phyloP scores from a whole-genome alignment of 352 stramenopile species.

The Pythium grandisporangium region DNA sequence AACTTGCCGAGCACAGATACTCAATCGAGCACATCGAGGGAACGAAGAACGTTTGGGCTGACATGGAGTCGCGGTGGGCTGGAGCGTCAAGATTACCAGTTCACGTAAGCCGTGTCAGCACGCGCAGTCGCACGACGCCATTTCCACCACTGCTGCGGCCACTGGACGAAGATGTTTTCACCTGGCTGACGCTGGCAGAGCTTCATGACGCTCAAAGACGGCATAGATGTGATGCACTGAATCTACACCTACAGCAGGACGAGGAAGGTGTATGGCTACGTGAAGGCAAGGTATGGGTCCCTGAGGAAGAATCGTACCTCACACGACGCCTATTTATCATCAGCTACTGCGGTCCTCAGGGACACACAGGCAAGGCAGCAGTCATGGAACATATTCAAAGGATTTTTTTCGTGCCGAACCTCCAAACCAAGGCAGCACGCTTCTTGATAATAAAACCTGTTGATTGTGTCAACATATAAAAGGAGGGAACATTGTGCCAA shows the following conservation, averaged over 20 bases:
- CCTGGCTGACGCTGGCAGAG: background rate
- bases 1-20: conserved; percentile 2
- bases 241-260: no score
- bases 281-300: conserved; percentile 1
- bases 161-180: no score
- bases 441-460: conserved; percentile 6
- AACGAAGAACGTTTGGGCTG: conserved; percentile 8
- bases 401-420: background rate
- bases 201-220: no score
- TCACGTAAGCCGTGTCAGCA: no score
- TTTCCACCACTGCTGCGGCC: no score
- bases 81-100: background rate
- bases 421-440: background rate
- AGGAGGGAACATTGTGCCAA: conserved; percentile 6
- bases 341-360: conserved; percentile 6
- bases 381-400: no score
- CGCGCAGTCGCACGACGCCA: no score
- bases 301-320: background rate
- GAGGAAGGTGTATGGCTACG: no score
- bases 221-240: no score
- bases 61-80: conserved; percentile 6
- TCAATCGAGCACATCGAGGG: conserved; percentile 11
- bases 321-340: conserved; percentile 1
- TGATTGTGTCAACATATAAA: conserved; percentile 16
- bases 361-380: conserved; percentile 7